Percentiles rank a stretch among this genome's conserved stretches.
These are phyloP conservation scores for Aspergillus pseudoterreus DNA, from an alignment of 2,329 filamentous ascomycete genomes.

Conservation along the genomic window DNA sequence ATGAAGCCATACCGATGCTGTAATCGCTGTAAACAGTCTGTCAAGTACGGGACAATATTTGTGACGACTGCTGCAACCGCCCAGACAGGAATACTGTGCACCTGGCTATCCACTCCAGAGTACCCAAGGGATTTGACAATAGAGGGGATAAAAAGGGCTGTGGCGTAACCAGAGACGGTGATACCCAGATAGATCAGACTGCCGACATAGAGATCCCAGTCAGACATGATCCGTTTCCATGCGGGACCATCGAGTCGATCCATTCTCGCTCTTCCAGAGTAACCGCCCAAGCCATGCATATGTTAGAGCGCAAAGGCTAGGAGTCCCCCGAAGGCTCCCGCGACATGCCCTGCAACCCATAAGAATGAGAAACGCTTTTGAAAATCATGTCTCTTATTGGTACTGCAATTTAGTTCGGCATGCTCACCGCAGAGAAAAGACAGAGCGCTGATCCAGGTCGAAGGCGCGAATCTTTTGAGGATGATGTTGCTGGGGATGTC, in stretches of 20 bases:
- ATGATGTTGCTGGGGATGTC: conserved; percentile 28
- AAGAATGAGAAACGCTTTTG: conserved; percentile 35
- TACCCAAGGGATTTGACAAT: conserved; percentile 34
- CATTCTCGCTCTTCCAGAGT: conserved; percentile 15
- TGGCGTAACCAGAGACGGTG: conserved; percentile 33
- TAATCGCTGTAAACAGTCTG: conserved; percentile 24
- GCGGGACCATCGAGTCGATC: conserved; percentile 26
- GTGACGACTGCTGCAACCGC: conserved; percentile 27
- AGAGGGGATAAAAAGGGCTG: conserved; percentile 33
- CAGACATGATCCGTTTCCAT: conserved; percentile 25
- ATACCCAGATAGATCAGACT: conserved; percentile 32
- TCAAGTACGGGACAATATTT: conserved; percentile 24
- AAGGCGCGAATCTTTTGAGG: conserved; percentile 20
- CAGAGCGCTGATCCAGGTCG: conserved; percentile 20
- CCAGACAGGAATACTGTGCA: conserved; percentile 36
- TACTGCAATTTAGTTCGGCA: neutral
- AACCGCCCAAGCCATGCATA: conserved; percentile 27
- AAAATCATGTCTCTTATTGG: conserved; percentile 32
- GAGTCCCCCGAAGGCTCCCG: conserved; percentile 29
- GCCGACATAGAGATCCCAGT: conserved; percentile 32
- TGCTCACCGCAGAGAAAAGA: conserved; percentile 20
- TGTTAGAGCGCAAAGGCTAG: conserved; percentile 23
- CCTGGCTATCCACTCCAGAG: conserved; percentile 28
- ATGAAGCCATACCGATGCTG: conserved; percentile 36
- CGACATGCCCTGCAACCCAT: conserved; percentile 18